Conservation (phyloP, 768 basidiomycete genomes). For the Lactifluus subvellereus region DNA sequence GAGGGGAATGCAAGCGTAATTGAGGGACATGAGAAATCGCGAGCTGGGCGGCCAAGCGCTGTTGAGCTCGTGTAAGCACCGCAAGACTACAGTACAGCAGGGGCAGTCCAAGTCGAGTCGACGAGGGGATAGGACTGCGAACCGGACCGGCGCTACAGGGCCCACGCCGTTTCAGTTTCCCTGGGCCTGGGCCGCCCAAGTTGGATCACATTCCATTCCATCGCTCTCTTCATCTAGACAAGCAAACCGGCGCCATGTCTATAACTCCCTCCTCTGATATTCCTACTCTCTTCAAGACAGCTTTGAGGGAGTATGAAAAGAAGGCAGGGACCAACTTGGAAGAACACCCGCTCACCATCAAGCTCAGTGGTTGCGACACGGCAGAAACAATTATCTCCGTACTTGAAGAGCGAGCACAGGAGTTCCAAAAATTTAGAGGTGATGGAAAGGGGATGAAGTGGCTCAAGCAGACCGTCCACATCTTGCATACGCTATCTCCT, state of each 20-base stretch:
- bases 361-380: not conserved
- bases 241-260: not conserved
- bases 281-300: not conserved
- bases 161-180: too few species aligned
- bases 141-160: too few species aligned
- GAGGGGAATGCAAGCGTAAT: too few species aligned
- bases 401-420: not conserved
- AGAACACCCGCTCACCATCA: not conserved
- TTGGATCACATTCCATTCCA: too few species aligned
- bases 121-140: too few species aligned
- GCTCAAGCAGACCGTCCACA: not conserved
- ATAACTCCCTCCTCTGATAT: not conserved
- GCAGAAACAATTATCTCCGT: not conserved
- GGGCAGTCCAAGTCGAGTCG: too few species aligned
- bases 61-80: too few species aligned
- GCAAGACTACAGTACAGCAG: too few species aligned
- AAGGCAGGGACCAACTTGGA: not conserved
- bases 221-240: too few species aligned
- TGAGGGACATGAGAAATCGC: too few species aligned
- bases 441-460: not conserved
- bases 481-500: not conserved
- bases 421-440: not conserved
- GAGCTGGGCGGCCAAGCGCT: too few species aligned
- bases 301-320: not conserved
- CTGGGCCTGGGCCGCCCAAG: not conserved